Evolutionary conservation across 495 filamentous ascomycete species (phyloP).

Genomic region (Daldinia concentrica): DNA sequence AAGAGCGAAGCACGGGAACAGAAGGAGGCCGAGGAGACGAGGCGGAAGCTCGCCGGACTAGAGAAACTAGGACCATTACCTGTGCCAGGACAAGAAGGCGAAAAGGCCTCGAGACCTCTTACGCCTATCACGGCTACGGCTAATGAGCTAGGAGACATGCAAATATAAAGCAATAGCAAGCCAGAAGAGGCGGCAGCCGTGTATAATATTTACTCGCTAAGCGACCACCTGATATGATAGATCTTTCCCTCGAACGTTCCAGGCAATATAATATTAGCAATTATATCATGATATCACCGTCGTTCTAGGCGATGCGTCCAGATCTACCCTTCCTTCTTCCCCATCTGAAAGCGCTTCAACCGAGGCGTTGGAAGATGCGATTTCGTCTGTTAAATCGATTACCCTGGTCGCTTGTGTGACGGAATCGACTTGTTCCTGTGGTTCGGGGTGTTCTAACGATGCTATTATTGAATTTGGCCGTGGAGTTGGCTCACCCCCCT

Average conservation of each 20-base stretch:
- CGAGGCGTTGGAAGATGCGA: conserved; percentile 10
- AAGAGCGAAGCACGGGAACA: conserved; percentile 48
- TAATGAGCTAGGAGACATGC: conserved; percentile 32
- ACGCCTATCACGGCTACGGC: conserved; percentile 43
- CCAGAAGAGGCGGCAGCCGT: conserved; percentile 8
- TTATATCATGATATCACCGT: conserved; percentile 21
- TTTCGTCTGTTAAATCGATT: conserved; percentile 33
- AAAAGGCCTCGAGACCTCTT: conserved; percentile 25
- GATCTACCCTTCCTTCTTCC: conserved; percentile 2
- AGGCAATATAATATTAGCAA: conserved; percentile 7
- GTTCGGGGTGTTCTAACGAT: conserved; percentile 11
- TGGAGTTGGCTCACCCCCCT: conserved; percentile 7
- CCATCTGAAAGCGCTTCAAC: conserved; percentile 6
- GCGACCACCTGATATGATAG: conserved; percentile 22
- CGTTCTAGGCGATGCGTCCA: conserved; percentile 14
- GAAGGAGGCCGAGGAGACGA: conserved; percentile 49
- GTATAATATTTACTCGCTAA: conserved; percentile 6
- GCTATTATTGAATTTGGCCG: conserved; percentile 23
- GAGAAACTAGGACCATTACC: conserved; percentile 42
- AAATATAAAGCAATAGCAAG: conserved; percentile 23
- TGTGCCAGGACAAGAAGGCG: conserved; percentile 29
- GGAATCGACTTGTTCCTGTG: not conserved
- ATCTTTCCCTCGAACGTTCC: conserved; percentile 7
- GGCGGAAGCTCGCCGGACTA: conserved; percentile 51
- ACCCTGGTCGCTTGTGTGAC: conserved; percentile 4